A percentile compares a stretch with the other conserved stretches of the same genome.
Evolutionary conservation across 192 early-diverging fungal species (phyloP).

Genomic region (Backusella luteola): DNA sequence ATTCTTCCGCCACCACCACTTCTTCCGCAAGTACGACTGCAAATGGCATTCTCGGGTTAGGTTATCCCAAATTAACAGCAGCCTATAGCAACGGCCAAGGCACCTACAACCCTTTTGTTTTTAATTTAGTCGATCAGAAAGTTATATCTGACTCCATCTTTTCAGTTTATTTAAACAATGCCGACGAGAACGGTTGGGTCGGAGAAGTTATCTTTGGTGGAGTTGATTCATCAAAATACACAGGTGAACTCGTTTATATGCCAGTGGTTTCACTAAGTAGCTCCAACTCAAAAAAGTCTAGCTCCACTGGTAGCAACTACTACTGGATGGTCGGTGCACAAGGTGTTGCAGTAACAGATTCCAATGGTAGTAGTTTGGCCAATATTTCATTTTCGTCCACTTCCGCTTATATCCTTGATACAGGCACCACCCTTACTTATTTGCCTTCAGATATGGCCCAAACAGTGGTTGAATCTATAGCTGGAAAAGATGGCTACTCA

Average conservation of each 20-base stretch:
- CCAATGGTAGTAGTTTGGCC: neutral
- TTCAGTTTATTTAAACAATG: constrained; percentile 10
- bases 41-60: constrained; percentile 13
- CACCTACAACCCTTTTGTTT: constrained; percentile 14
- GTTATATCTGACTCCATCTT: constrained; percentile 8
- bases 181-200: neutral
- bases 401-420: constrained; percentile 8
- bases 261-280: constrained; percentile 13
- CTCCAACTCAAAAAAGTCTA: neutral
- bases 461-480: neutral
- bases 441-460: neutral
- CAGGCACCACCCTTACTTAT: constrained; percentile 11
- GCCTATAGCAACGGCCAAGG: neutral
- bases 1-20: neutral
- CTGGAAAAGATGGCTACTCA: constrained; percentile 5
- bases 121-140: constrained; percentile 6
- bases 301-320: neutral
- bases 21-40: neutral
- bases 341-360: constrained; percentile 7
- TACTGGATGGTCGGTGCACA: constrained; percentile 26
- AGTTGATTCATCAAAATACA: constrained; percentile 38
- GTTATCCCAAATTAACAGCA: constrained; percentile 4
- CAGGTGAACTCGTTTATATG: constrained; percentile 42
- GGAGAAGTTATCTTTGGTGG: constrained; percentile 49
- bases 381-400: neutral